Percentiles rank a stretch among this genome's conserved stretches.
Evolutionary conservation across 1,139 yeast species (phyloP).

Genomic region (Groenewaldozyma auringiensis): DNA sequence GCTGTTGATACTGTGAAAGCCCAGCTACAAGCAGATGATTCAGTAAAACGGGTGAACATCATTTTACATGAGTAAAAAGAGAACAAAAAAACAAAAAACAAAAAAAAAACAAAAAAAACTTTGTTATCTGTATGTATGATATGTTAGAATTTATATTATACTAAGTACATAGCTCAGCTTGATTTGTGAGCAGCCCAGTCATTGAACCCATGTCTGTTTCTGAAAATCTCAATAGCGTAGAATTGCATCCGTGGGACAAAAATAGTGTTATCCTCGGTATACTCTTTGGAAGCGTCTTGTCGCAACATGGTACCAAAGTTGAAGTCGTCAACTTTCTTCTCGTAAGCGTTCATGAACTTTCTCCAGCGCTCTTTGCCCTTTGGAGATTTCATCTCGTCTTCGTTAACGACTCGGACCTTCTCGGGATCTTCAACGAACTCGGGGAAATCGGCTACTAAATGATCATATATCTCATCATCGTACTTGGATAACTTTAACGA

Average conservation of each 20-base stretch:
- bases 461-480: conserved; percentile 76
- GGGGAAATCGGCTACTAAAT: conserved; percentile 70
- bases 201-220: conserved; percentile 85
- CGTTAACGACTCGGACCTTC: conserved; percentile 51
- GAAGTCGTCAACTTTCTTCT: conserved; percentile 60
- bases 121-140: too few relatives aligned
- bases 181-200: conserved; percentile 64
- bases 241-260: conserved; percentile 91
- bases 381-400: conserved; percentile 74
- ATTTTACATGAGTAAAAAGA: background rate
- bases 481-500: conserved; percentile 62
- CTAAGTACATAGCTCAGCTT: background rate
- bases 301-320: conserved; percentile 94
- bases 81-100: too few relatives aligned
- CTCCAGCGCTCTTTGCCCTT: conserved; percentile 90
- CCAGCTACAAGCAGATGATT: background rate
- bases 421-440: conserved; percentile 56
- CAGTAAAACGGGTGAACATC: background rate
- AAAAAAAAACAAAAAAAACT: too few relatives aligned
- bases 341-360: conserved; percentile 73
- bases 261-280: conserved; percentile 75
- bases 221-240: conserved; percentile 87
- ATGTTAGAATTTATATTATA: background rate
- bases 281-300: conserved; percentile 59
- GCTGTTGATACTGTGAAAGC: background rate